Evolutionary conservation across 495 filamentous ascomycete species (phyloP).

Genomic region (Trichoderma orchidacearum): DNA sequence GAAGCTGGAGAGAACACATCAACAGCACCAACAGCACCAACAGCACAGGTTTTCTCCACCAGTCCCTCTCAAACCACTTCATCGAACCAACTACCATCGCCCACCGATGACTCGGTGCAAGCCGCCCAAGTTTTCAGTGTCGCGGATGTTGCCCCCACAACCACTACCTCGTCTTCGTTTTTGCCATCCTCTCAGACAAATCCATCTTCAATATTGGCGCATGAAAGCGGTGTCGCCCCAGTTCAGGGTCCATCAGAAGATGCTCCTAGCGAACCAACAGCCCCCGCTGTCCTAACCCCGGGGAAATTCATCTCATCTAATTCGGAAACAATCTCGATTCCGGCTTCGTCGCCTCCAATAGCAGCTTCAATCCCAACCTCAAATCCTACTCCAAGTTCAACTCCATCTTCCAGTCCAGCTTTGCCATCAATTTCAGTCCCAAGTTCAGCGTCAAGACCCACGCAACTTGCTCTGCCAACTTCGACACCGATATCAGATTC

Average conservation of each 20-base stretch:
- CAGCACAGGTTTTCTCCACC: not conserved
- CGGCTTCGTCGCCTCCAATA: no score
- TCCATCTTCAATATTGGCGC: not conserved
- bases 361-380: no score
- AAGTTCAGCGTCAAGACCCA: not conserved
- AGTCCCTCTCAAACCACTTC: not conserved
- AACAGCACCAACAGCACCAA: not conserved
- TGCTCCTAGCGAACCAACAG: not conserved
- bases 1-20: not conserved
- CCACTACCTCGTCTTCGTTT: not conserved
- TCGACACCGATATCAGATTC: not conserved
- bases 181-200: not conserved
- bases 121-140: constrained; percentile 3
- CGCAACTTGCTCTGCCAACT: not conserved
- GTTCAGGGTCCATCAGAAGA: not conserved
- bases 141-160: not conserved
- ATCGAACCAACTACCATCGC: not conserved
- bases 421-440: not conserved
- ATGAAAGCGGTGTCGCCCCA: not conserved
- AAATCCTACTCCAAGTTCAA: not conserved
- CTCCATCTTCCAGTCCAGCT: not conserved
- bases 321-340: no score
- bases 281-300: not conserved
- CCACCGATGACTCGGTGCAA: constrained; percentile 6
- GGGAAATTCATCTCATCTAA: not conserved